Percentiles rank a stretch among this genome's conserved stretches.
These are phyloP conservation scores for Colletotrichum tofieldiae DNA, from an alignment of 2,329 filamentous ascomycete genomes.

Conservation along the genomic window DNA sequence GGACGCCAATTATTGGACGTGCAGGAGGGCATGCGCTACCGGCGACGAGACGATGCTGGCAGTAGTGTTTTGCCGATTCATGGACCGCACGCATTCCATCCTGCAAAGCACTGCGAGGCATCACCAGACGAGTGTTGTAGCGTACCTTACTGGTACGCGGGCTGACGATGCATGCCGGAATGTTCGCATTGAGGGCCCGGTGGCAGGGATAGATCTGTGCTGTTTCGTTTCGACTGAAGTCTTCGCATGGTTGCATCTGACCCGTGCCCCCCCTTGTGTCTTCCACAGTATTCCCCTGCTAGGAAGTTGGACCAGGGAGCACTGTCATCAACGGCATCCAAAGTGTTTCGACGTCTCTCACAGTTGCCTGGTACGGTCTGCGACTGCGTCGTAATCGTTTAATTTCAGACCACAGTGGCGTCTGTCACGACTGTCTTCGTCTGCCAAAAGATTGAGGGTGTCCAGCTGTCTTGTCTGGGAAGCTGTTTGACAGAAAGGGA, in stretches of 20 bases:
- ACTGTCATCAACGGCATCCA: constrained; percentile 8
- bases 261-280: constrained; percentile 23
- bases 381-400: background rate
- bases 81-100: background rate
- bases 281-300: constrained; percentile 23
- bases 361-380: constrained; percentile 18
- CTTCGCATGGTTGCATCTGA: constrained; percentile 27
- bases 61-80: constrained; percentile 17
- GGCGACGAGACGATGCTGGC: constrained; percentile 12
- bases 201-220: constrained; percentile 7
- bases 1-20: constrained; percentile 11
- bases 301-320: constrained; percentile 15
- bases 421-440: constrained; percentile 30
- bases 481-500: constrained; percentile 24
- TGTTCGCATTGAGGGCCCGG: background rate
- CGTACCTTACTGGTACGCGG: background rate
- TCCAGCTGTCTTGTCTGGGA: constrained; percentile 31
- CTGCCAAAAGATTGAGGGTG: constrained; percentile 29
- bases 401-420: constrained; percentile 22
- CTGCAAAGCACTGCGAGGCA: background rate
- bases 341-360: constrained; percentile 34
- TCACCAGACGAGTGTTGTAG: background rate
- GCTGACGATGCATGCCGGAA: constrained; percentile 5
- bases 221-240: constrained; percentile 40
- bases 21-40: constrained; percentile 10